A percentile compares a stretch with the other conserved stretches of the same genome.
These are phyloP conservation scores for Fusarium pseudograminearum DNA, from an alignment of 2,329 filamentous ascomycete genomes.

Conservation along the genomic window DNA sequence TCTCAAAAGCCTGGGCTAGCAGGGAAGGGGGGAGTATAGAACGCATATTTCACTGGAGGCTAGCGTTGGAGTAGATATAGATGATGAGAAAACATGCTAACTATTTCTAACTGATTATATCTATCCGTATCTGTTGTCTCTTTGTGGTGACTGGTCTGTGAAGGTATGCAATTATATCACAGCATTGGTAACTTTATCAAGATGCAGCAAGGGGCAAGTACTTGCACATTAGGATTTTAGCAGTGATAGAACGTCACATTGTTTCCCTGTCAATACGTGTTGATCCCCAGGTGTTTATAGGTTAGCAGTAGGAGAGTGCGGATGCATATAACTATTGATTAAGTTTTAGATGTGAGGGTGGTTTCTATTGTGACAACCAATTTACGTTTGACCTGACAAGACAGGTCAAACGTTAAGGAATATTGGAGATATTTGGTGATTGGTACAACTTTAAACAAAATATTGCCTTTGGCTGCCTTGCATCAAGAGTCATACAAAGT, in stretches of 20 bases:
- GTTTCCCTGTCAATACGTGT: neutral
- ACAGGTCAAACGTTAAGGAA: neutral
- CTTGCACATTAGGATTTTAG: neutral
- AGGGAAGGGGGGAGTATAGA: conserved; percentile 8
- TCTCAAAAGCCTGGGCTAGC: neutral
- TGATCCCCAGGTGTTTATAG: neutral
- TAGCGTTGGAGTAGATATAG: conserved; percentile 27
- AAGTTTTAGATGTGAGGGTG: neutral
- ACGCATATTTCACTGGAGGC: neutral
- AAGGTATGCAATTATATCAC: too few relatives aligned
- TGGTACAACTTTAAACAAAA: too few relatives aligned
- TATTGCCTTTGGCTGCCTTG: too few relatives aligned
- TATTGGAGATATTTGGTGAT: too few relatives aligned
- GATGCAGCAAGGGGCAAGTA: neutral
- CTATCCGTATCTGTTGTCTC: too few relatives aligned
- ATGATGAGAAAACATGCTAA: conserved; percentile 10
- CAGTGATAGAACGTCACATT: neutral
- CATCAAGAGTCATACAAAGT: too few relatives aligned
- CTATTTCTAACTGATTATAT: neutral
- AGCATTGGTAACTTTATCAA: neutral
- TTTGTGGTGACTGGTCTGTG: neutral
- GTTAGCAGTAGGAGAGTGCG: neutral
- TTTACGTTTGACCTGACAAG: neutral
- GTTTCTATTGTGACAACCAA: neutral
- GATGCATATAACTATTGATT: neutral